Percentiles rank a stretch among this genome's conserved stretches.
Conservation (phyloP, 169 alveolate genomes). For the Amoebophrya sp. region DNA sequence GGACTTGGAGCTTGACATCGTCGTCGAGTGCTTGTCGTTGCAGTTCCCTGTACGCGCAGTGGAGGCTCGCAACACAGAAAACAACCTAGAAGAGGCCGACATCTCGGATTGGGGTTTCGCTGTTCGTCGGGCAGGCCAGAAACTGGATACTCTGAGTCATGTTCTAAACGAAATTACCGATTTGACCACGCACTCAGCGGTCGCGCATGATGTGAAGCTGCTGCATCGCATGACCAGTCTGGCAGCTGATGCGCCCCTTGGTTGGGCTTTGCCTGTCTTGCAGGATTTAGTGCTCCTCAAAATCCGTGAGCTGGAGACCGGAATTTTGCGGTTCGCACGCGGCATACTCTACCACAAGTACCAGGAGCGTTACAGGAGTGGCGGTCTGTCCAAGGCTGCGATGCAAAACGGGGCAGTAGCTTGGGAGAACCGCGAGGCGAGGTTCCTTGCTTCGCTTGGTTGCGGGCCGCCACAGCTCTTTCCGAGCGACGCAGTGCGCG, state of each 20-base stretch:
- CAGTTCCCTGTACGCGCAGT: too few species aligned
- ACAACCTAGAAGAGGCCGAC: background rate
- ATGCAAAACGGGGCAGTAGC: background rate
- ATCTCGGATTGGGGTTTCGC: background rate
- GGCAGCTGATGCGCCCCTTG: background rate
- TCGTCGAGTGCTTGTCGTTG: background rate
- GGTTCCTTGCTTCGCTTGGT: background rate
- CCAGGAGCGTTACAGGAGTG: background rate
- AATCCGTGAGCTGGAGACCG: background rate
- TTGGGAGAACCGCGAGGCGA: background rate
- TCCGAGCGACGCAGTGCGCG: background rate
- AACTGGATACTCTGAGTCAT: background rate
- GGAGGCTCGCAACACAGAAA: background rate
- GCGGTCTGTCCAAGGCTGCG: background rate
- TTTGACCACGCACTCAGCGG: background rate
- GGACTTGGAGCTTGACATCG: background rate
- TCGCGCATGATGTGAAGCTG: background rate
- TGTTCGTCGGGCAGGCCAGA: background rate
- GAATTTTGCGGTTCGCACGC: background rate
- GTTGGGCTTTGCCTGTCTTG: background rate
- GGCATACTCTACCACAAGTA: background rate
- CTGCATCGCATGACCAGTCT: background rate
- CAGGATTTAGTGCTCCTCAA: background rate
- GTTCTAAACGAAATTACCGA: background rate
- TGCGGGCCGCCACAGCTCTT: too few species aligned